These are phyloP conservation scores for Lentinula raphanica DNA, from an alignment of 768 basidiomycete genomes.

Conservation along the genomic window DNA sequence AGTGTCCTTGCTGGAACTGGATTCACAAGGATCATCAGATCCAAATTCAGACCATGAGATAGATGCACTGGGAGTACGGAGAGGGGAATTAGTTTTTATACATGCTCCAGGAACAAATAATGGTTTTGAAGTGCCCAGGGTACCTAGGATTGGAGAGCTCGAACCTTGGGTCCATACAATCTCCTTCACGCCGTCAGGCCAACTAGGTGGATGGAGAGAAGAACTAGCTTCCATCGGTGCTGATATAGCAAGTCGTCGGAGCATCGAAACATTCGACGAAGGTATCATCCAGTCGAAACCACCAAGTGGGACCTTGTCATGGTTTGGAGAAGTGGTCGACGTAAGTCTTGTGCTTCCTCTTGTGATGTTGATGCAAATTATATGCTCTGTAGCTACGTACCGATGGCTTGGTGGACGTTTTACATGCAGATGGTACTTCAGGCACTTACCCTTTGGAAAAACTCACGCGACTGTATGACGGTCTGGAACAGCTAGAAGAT, in stretches of 20 bases:
- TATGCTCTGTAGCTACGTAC: conserved; percentile 52
- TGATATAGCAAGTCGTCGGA: conserved; percentile 44
- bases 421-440: conserved; percentile 52
- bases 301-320: conserved; percentile 42
- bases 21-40: conserved; percentile 71
- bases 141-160: conserved; percentile 82
- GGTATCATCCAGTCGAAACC: conserved; percentile 38
- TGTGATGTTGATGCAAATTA: neutral
- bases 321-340: conserved; percentile 85
- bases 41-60: conserved; percentile 35
- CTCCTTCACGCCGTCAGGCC: conserved; percentile 38
- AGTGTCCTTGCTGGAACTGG: conserved; percentile 82
- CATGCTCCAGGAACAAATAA: conserved; percentile 69
- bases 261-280: conserved; percentile 32
- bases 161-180: conserved; percentile 73
- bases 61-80: conserved; percentile 72
- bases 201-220: conserved; percentile 66
- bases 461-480: conserved; percentile 75
- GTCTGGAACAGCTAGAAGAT: conserved; percentile 73
- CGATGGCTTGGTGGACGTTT: conserved; percentile 71
- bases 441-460: conserved; percentile 56
- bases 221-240: conserved; percentile 64
- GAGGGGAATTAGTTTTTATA: conserved; percentile 83
- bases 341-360: conserved; percentile 31
- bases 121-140: conserved; percentile 59